These are phyloP conservation scores for Penicillium canescens DNA, from an alignment of 495 filamentous ascomycete species.

Conservation along the genomic window DNA sequence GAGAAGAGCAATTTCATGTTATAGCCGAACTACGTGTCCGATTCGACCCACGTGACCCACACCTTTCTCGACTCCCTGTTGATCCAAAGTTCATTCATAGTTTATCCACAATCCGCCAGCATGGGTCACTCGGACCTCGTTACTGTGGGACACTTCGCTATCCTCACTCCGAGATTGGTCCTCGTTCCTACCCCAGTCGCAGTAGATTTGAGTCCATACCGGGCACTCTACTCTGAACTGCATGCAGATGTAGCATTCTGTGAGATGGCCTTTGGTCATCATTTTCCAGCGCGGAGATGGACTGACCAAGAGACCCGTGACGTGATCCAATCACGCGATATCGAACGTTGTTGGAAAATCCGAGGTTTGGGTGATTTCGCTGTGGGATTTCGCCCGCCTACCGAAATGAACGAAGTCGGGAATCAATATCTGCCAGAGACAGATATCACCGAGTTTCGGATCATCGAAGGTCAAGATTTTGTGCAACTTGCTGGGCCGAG, in stretches of 20 bases:
- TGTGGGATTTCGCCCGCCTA: constrained; percentile 11
- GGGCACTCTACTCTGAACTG: constrained; percentile 18
- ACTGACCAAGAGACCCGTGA: constrained; percentile 22
- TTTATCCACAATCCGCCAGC: no score
- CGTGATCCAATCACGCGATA: constrained; percentile 22
- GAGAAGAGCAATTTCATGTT: no score
- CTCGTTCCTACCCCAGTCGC: constrained; percentile 25
- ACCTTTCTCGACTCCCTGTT: no score
- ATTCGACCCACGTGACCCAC: no score
- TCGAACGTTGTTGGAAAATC: constrained; percentile 19
- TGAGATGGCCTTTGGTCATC: constrained; percentile 22
- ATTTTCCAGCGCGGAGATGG: constrained; percentile 19
- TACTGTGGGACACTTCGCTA: constrained; percentile 8
- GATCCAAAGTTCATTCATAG: no score
- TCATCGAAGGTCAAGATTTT: constrained; percentile 4
- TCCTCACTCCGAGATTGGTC: constrained; percentile 21
- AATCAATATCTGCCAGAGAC: not conserved
- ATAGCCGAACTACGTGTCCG: no score
- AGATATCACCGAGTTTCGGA: not conserved
- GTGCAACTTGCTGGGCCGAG: not conserved
- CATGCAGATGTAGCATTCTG: constrained; percentile 23
- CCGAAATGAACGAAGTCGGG: no score
- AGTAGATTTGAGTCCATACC: constrained; percentile 13
- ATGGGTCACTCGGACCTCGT: not conserved
- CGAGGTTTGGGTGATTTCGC: constrained; percentile 25